Evolutionary conservation across 1,284 basidiomycete species (phyloP).

Genomic region (Butyriboletus appendiculatus): DNA sequence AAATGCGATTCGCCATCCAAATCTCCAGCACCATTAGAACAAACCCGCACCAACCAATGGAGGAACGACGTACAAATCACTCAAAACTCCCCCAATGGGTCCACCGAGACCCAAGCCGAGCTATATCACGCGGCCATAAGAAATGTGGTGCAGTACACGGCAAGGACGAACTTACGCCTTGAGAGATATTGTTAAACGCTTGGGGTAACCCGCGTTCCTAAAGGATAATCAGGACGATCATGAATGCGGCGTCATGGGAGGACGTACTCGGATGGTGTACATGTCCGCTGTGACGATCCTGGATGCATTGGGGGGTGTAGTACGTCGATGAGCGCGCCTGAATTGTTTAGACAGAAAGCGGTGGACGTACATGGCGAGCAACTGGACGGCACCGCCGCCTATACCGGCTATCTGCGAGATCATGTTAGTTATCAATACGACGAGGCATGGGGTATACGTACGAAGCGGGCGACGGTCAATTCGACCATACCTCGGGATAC

Average conservation of each 20-base stretch:
- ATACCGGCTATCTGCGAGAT: conserved; percentile 16
- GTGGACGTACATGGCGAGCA: conserved; percentile 21
- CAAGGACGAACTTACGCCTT: conserved; percentile 10
- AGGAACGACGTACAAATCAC: conserved; percentile 17
- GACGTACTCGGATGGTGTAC: conserved; percentile 21
- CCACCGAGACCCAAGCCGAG: conserved; percentile 24
- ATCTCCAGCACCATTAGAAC: conserved; percentile 5
- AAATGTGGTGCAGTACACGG: background rate
- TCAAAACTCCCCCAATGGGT: conserved; percentile 19
- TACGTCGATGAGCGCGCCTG: background rate
- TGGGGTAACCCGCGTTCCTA: conserved; percentile 22
- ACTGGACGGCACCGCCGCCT: conserved; percentile 17
- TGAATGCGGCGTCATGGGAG: background rate
- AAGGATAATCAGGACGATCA: background rate
- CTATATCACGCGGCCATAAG: conserved; percentile 1
- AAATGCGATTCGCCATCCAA: conserved; percentile 24
- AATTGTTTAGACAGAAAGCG: background rate
- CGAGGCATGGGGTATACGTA: conserved; percentile 3
- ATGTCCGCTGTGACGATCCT: conserved; percentile 25
- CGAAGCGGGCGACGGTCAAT: conserved; percentile 21
- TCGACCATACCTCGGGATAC: conserved; percentile 18
- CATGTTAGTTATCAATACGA: no score
- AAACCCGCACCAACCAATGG: background rate
- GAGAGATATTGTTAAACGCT: conserved; percentile 17
- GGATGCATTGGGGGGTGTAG: background rate